Evolutionary conservation across 2,329 filamentous ascomycete species (phyloP).

Genomic region (Zymoseptoria pseudotritici): DNA sequence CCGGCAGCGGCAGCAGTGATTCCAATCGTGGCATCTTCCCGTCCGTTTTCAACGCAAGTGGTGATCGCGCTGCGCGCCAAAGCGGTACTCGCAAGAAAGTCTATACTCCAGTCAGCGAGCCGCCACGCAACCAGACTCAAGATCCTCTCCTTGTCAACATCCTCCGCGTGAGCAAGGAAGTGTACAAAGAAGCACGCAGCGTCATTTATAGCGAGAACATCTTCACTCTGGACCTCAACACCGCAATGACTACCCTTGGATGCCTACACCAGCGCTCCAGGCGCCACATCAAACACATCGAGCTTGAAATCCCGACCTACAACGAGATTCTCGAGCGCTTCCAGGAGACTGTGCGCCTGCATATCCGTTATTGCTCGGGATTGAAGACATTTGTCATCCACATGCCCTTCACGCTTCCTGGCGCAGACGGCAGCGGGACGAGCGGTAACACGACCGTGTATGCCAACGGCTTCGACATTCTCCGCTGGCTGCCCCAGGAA

Average conservation of each 20-base stretch:
- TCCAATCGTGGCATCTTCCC: background rate
- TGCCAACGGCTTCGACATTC: constrained; percentile 41
- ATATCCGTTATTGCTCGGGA: constrained; percentile 40
- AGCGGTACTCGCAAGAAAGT: background rate
- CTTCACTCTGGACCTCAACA: constrained; percentile 34
- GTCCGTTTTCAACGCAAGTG: background rate
- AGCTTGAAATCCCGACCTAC: constrained; percentile 39
- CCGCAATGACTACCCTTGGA: constrained; percentile 32
- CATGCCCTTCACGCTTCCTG: constrained; percentile 29
- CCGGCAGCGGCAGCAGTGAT: constrained; percentile 2
- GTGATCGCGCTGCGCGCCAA: background rate
- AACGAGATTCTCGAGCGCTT: constrained; percentile 42
- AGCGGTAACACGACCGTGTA: constrained; percentile 37
- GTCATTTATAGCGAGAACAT: constrained; percentile 36
- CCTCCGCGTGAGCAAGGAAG: constrained; percentile 33
- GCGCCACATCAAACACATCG: constrained; percentile 37
- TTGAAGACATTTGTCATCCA: constrained; percentile 36
- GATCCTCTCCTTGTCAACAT: constrained; percentile 35
- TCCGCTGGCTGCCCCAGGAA: constrained; percentile 39
- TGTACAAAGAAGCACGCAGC: constrained; percentile 35
- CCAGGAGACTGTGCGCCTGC: constrained; percentile 39
- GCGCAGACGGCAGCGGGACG: constrained; percentile 25
- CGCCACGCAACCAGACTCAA: constrained; percentile 19
- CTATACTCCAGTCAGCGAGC: constrained; percentile 3
- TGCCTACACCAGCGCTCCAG: constrained; percentile 37